These are phyloP conservation scores for Secale cereale DNA, from an alignment of 176 grass and related monocot genomes.

Conservation along the genomic window DNA sequence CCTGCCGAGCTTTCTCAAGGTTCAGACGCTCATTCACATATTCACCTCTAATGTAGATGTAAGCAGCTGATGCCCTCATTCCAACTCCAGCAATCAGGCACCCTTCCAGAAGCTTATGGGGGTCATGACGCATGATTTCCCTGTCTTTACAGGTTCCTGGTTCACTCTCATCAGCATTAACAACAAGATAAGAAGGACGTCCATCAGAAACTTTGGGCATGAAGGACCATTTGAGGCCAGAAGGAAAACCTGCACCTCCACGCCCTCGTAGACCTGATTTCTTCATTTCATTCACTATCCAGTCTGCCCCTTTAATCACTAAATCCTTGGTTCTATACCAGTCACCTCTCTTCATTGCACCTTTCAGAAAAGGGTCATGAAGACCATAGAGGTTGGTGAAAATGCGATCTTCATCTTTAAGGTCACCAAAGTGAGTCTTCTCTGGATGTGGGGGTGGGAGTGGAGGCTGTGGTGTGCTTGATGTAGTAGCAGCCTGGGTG, in stretches of 20 bases:
- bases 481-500: conserved; percentile 55
- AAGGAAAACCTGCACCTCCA: conserved; percentile 91
- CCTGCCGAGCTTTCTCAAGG: conserved; percentile 77
- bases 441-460: conserved; percentile 76
- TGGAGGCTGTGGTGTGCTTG: conserved; percentile 66
- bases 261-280: conserved; percentile 89
- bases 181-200: conserved; percentile 83
- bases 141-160: conserved; percentile 95
- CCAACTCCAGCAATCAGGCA: conserved; percentile 91
- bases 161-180: conserved; percentile 98
- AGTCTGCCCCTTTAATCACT: conserved; percentile 78
- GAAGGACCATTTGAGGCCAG: conserved; percentile 96
- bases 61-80: conserved; percentile 88
- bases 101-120: conserved; percentile 91
- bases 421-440: conserved; percentile 79
- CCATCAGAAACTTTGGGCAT: conserved; percentile 95
- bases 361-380: conserved; percentile 93
- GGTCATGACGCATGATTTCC: conserved; percentile 95
- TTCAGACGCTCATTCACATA: conserved; percentile 83
- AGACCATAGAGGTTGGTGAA: conserved; percentile 85
- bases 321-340: conserved; percentile 91
- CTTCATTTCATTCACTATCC: conserved; percentile 95
- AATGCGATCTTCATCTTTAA: conserved; percentile 82
- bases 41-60: conserved; percentile 94
- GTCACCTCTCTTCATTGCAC: conserved; percentile 82